phyloP scores from a whole-genome alignment of 257 asterid species.

The Ocimum tenuiflorum region DNA sequence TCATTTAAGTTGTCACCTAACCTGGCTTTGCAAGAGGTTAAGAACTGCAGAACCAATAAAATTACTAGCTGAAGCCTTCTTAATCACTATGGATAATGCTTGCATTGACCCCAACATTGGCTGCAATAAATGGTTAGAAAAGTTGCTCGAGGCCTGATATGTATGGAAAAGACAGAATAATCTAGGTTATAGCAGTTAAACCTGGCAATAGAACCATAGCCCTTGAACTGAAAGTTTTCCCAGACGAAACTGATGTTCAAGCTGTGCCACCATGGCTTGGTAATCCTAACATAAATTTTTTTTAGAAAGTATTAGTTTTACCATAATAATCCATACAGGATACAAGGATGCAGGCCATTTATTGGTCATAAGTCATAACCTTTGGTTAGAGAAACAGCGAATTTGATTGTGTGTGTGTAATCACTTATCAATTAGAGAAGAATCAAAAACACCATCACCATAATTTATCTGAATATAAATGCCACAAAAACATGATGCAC shows the following conservation, averaged over 20 bases:
- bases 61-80: slow-evolving; percentile 73
- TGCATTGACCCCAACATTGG: slow-evolving; percentile 97
- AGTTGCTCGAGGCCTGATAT: slow-evolving; percentile 9
- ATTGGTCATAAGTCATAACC: not conserved
- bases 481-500: not conserved
- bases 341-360: slow-evolving; percentile 1
- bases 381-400: not conserved
- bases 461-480: not conserved
- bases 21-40: slow-evolving; percentile 95
- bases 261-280: slow-evolving; percentile 98
- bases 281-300: slow-evolving; percentile 56
- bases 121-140: slow-evolving; percentile 36
- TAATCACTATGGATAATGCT: slow-evolving; percentile 73
- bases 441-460: not conserved
- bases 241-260: slow-evolving; percentile 91
- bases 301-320: slow-evolving; percentile 18
- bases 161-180: slow-evolving; percentile 8
- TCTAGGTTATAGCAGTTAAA: slow-evolving; percentile 23
- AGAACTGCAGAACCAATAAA: slow-evolving; percentile 81
- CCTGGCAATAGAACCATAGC: slow-evolving; percentile 99
- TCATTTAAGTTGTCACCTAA: slow-evolving; percentile 11
- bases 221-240: slow-evolving; percentile 95
- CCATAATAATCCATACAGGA: slow-evolving; percentile 12
- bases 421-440: slow-evolving; percentile 5
- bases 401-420: not conserved